Evolutionary conservation across 2,329 filamentous ascomycete genomes (phyloP).

Genomic region (Amylocarpus encephaloides): DNA sequence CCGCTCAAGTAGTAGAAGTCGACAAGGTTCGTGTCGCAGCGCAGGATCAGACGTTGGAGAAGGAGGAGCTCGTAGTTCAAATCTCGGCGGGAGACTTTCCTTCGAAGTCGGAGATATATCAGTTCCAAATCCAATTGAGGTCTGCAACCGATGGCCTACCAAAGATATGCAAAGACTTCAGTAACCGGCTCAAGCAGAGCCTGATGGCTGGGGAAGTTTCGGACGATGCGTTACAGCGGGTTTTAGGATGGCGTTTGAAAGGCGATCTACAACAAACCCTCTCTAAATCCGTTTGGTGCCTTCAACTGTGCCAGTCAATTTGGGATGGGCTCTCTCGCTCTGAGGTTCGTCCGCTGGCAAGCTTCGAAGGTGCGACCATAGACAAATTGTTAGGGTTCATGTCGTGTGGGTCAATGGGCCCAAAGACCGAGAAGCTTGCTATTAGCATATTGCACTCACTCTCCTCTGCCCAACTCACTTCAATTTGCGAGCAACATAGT

Average conservation of each 20-base stretch:
- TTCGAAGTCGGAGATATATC: no score
- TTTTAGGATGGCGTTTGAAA: conserved; percentile 11
- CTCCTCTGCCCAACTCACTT: background rate
- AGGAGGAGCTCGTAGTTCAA: no score
- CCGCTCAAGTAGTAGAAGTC: no score
- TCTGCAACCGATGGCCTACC: background rate
- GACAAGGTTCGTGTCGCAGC: no score
- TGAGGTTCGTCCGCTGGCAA: conserved; percentile 18
- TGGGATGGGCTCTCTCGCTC: conserved; percentile 25
- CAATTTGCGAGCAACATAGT: no score
- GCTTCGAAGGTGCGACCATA: conserved; percentile 14
- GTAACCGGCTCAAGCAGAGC: conserved; percentile 17
- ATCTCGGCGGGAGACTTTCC: no score
- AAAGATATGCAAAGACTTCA: conserved; percentile 17
- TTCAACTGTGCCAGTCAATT: conserved; percentile 21
- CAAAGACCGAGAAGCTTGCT: conserved; percentile 15
- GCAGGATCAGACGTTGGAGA: no score
- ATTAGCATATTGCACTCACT: conserved; percentile 17
- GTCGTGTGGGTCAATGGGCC: conserved; percentile 10
- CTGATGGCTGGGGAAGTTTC: conserved; percentile 21
- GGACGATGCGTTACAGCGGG: conserved; percentile 9
- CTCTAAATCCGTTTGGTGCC: conserved; percentile 1
- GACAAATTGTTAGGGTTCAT: conserved; percentile 14
- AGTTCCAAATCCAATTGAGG: background rate
- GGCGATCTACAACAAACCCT: conserved; percentile 8